Evolutionary conservation across 2,329 filamentous ascomycete genomes (phyloP), one percentile per base, ranked within the genome.

Genomic region (Fusarium pilosicola): DNA sequence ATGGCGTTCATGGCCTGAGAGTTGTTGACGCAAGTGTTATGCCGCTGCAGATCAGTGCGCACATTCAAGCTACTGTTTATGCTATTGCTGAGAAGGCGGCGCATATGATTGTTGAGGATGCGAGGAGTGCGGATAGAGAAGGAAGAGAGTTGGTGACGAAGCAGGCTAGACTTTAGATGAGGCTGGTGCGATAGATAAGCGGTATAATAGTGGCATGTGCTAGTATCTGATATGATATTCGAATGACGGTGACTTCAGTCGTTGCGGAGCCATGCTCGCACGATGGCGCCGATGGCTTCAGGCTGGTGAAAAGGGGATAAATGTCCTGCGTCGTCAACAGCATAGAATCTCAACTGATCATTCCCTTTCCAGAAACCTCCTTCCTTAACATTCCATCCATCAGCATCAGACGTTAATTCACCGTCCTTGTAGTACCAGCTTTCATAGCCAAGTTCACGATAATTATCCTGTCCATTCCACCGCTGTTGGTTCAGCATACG

Each of bases 1-100:
- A 81, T n/a, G 80, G 80, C 4, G 74, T 81, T 1, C 62, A 66
- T 18, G 70, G 72, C 0, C 59, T 81, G 12, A 74, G 79, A 6
- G 74, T 81, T 2, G 68, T 80, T 3, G 80, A 81, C 42, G 80
- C 80, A 2, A 79, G 77, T 38, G 39, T 81, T 14, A 80, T 81
- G 70, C 80, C 80, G 24, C 32, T 82, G 2, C 72, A 77, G 28
- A 74, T 74, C 10, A 78, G 78, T 15, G 76, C 77, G 1, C 81
- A 83, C 57, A 74, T 80, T 13, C 79, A 80, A 51, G 77, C 79
- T 1, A 83, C 82, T 0, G 76, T 83, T 2, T 84, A 83, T 51
- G 81, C 81, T 17, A 80, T 84, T 26, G 82, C 82, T 1, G 79
- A 81, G 62, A 80, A 76, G 39, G 79, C 74, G 3, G 76, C 76